A percentile compares a stretch with the other conserved stretches of the same genome.
phyloP scores from a whole-genome alignment of 2,329 filamentous ascomycete species.

The Aspergillus amoenus region DNA sequence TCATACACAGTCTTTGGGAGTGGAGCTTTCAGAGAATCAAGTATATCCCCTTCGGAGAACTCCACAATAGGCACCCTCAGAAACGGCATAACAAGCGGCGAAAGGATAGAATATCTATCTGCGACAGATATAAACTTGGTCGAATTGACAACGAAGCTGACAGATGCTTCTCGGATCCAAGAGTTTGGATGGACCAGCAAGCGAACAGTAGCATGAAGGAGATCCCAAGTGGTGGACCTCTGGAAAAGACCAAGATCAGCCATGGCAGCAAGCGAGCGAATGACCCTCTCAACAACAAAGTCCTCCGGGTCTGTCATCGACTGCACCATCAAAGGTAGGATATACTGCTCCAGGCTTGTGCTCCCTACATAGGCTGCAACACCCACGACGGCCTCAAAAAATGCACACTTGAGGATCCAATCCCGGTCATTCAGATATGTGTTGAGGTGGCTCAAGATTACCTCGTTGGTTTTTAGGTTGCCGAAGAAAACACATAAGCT shows the following conservation, averaged over 20 bases:
- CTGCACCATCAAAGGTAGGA: slow-evolving; percentile 92
- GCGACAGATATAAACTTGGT: slow-evolving; percentile 74
- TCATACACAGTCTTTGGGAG: slow-evolving; percentile 79
- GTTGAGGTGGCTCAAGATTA: slow-evolving; percentile 93
- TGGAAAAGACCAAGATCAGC: slow-evolving; percentile 86
- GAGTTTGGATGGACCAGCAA: slow-evolving; percentile 93
- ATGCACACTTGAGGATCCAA: slow-evolving; percentile 94
- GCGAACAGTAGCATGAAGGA: slow-evolving; percentile 77
- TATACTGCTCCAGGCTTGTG: slow-evolving; percentile 88
- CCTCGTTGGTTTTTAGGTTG: slow-evolving; percentile 86
- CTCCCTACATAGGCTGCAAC: slow-evolving; percentile 89
- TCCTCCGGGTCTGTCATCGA: slow-evolving; percentile 91
- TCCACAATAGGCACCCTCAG: slow-evolving; percentile 70
- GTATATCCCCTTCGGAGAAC: slow-evolving; percentile 69
- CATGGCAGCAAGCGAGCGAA: slow-evolving; percentile 85
- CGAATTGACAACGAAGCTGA: slow-evolving; percentile 76
- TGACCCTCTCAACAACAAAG: slow-evolving; percentile 85
- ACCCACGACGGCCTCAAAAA: slow-evolving; percentile 92
- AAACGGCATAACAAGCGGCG: slow-evolving; percentile 78
- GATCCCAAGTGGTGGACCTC: slow-evolving; percentile 78
- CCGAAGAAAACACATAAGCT: slow-evolving; percentile 95
- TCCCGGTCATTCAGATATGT: slow-evolving; percentile 96
- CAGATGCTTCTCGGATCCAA: slow-evolving; percentile 90
- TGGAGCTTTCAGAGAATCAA: slow-evolving; percentile 81
- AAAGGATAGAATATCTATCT: slow-evolving; percentile 78